These are phyloP conservation scores for Ensete ventricosum DNA, from an alignment of 176 grass and related monocot species.

Conservation along the genomic window DNA sequence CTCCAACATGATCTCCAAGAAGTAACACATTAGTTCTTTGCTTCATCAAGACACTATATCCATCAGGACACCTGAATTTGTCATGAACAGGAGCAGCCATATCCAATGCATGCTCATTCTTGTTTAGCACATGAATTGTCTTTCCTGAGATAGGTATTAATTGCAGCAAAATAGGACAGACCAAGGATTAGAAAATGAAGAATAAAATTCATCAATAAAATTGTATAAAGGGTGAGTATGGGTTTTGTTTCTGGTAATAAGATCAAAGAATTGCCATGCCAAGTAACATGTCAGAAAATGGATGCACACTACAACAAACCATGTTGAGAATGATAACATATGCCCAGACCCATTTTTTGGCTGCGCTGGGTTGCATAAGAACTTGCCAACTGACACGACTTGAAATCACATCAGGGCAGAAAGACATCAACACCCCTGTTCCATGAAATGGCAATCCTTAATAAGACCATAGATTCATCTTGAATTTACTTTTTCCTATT, in stretches of 20 bases:
- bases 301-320: too few species aligned
- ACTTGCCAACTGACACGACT: too few species aligned
- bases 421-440: too few species aligned
- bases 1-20: slow-evolving; percentile 86
- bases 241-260: background rate
- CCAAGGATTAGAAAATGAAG: slow-evolving; percentile 4
- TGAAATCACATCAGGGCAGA: too few species aligned
- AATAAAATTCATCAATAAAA: slow-evolving; percentile 5
- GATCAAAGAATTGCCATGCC: too few species aligned
- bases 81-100: slow-evolving; percentile 70
- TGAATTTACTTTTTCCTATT: too few species aligned
- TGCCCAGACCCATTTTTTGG: too few species aligned
- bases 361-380: too few species aligned
- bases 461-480: too few species aligned
- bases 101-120: slow-evolving; percentile 95
- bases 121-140: slow-evolving; percentile 96
- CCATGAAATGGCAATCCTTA: too few species aligned
- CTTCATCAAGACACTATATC: slow-evolving; percentile 46
- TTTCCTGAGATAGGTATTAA: slow-evolving; percentile 51
- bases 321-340: too few species aligned
- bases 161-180: background rate
- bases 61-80: slow-evolving; percentile 45
- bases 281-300: too few species aligned
- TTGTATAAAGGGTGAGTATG: background rate
- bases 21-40: slow-evolving; percentile 74